Base-by-base conservation (phyloP, 768 basidiomycete genomes). In the Auricularia sp. region DNA sequence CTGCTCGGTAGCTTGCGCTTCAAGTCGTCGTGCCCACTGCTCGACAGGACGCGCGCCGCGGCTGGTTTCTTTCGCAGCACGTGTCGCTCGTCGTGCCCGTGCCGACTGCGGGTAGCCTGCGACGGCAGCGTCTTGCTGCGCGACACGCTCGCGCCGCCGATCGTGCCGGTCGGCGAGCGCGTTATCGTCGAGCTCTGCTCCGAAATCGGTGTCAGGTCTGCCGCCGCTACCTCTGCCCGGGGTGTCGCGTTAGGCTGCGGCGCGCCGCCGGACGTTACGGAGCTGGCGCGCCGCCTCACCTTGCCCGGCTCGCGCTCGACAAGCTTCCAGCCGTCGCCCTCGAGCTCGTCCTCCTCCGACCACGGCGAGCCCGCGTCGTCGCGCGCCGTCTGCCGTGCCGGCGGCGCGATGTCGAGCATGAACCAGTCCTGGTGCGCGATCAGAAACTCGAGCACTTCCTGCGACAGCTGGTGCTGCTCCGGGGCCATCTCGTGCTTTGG, bases 391-490 rank as follows among this genome's bases (percentile, higher is more conserved):
- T 8, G 24, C 2, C 73, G 75, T 21, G 84, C 83, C 2, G 90
- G 89, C 1, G 89, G 85, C 5, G 90, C 84, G 51, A 91, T 89
- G 70, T 91, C 94, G 62, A 97, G 77, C 82, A 96, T 83, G 75
- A 99, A 99, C 83, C 88, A 89, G 71, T 96, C 94, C 73, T 98
- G 95, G 68, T 98, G 88, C n/a, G 85, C 88, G 69, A 99, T 97
- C 63, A 99, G 80, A 74, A 97, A 98, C 73, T 98, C 94, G 62
- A 99, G 82, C 35, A 98, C 95, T 65, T 82, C 80, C 75, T 97
- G 96, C 68, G 89, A 93, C 7, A 93, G 82, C 8, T 85, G 83
- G 76, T 98, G 94, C 72, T 96, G 93, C 58, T 83, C 77, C 0
- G 94, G 94, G 5, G 84, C 84, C 79, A 95, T 84, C 71, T 93